Conservation (phyloP, 441 rosid genomes). For the Pelargonium fulgidum region DNA sequence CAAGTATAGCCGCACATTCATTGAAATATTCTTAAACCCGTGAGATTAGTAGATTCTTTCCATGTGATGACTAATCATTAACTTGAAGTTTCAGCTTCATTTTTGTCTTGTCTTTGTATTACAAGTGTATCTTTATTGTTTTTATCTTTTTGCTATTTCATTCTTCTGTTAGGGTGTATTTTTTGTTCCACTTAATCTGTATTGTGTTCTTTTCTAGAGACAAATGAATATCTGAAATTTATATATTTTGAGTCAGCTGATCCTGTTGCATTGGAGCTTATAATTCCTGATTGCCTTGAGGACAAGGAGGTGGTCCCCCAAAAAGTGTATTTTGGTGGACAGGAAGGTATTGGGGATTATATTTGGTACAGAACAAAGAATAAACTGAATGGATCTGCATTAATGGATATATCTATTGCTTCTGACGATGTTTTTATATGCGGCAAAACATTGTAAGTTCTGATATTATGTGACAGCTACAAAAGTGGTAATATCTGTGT, state of each 20-base stretch:
- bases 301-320: constrained; percentile 62
- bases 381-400: constrained; percentile 52
- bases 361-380: constrained; percentile 75
- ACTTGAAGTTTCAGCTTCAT: constrained; percentile 6
- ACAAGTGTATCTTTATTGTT: neutral
- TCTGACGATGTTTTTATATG: constrained; percentile 46
- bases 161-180: constrained; percentile 2
- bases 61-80: neutral
- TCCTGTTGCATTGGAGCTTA: constrained; percentile 84
- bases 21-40: neutral
- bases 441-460: constrained; percentile 67
- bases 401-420: constrained; percentile 48
- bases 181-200: constrained; percentile 1
- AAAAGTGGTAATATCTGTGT: constrained; percentile 17
- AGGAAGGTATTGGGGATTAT: constrained; percentile 77
- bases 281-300: constrained; percentile 68
- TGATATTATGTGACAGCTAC: constrained; percentile 12
- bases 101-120: neutral
- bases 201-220: neutral
- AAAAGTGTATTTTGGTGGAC: constrained; percentile 84
- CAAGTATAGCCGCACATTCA: no score
- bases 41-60: neutral
- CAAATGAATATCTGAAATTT: constrained; percentile 7
- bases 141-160: neutral
- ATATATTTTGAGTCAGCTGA: constrained; percentile 52